Conservation (phyloP, 768 basidiomycete genomes). For the Omphalotus guepiniiformis region DNA sequence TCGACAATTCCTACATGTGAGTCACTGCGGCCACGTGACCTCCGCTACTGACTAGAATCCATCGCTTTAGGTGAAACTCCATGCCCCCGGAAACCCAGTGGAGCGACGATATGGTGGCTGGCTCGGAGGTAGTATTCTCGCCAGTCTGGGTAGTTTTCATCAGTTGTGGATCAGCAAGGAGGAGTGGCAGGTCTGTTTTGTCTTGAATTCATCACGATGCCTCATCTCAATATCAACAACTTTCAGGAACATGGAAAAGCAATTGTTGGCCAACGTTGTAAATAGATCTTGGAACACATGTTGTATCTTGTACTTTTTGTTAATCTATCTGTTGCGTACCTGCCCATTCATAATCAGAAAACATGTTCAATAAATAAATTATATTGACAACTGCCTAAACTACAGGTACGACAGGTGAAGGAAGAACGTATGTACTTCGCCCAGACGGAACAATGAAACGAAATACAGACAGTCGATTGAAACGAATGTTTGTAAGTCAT, state of each 20-base stretch:
- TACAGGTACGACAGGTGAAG: no score
- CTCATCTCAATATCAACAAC: background rate
- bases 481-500: background rate
- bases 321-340: no score
- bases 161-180: constrained; percentile 94
- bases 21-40: no score
- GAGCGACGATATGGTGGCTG: constrained; percentile 92
- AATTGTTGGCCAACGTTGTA: constrained; percentile 84
- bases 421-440: constrained; percentile 1
- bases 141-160: constrained; percentile 95
- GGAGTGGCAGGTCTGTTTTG: constrained; percentile 76
- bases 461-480: constrained; percentile 5
- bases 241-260: constrained; percentile 74
- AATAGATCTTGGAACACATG: constrained; percentile 33
- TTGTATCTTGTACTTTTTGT: background rate
- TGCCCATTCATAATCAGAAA: no score
- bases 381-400: background rate
- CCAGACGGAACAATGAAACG: background rate
- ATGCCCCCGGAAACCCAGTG: constrained; percentile 85
- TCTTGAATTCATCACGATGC: background rate
- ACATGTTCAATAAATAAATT: background rate
- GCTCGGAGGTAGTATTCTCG: constrained; percentile 94
- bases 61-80: constrained; percentile 70
- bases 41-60: background rate
- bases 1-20: constrained; percentile 73